Evolutionary conservation across 2,329 filamentous ascomycete species (phyloP).

Genomic region (Trichophyton simii): DNA sequence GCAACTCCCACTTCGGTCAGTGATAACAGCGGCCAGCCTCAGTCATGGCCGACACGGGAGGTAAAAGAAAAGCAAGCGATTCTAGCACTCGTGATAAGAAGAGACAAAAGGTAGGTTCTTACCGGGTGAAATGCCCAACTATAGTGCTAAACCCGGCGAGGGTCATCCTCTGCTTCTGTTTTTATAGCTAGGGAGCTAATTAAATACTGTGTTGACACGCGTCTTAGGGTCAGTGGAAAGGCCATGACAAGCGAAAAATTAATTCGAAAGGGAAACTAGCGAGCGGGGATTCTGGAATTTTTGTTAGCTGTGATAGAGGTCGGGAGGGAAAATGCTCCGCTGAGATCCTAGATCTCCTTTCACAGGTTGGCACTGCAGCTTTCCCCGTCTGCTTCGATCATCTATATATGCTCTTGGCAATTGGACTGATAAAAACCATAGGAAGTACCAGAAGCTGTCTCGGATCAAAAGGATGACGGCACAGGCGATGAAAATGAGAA

Average conservation of each 20-base stretch:
- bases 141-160: not conserved
- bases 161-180: not conserved
- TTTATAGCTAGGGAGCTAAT: not conserved
- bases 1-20: not conserved
- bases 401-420: not conserved
- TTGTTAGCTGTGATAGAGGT: constrained; percentile 51
- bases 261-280: constrained; percentile 21
- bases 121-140: not conserved
- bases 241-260: constrained; percentile 5
- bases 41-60: not conserved
- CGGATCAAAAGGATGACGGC: constrained; percentile 11
- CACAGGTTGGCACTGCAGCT: constrained; percentile 31
- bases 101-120: constrained; percentile 4
- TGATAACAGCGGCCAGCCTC: no score
- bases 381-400: not conserved
- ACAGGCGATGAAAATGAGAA: constrained; percentile 14
- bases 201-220: constrained; percentile 13
- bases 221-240: constrained; percentile 19
- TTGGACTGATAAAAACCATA: constrained; percentile 3
- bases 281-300: constrained; percentile 48
- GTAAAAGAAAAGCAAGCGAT: not conserved
- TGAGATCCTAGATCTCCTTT: constrained; percentile 47
- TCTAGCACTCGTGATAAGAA: not conserved
- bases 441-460: constrained; percentile 8
- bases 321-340: constrained; percentile 47